Evolutionary conservation across 2,329 filamentous ascomycete genomes (phyloP), one percentile per base, ranked within the genome.

Genomic region (Sarocladiaceae sp.): DNA sequence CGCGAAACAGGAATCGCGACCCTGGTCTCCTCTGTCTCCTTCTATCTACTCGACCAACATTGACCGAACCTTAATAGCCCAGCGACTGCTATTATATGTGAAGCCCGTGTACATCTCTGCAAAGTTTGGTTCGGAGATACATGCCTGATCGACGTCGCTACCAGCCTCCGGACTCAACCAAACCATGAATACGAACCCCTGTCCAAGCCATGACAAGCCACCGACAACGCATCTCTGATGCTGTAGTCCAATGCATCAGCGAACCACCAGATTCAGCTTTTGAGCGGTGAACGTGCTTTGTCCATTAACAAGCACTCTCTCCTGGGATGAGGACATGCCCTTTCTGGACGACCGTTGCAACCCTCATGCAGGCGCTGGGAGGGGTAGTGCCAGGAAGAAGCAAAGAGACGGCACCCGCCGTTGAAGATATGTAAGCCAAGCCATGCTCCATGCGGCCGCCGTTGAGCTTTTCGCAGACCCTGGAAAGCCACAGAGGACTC

Each of bases 61-160:
- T n/a, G n/a, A n/a, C n/a, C n/a, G n/a, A n/a, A n/a, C n/a, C n/a
- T n/a, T n/a, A n/a, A n/a, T n/a, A n/a, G n/a, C n/a, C n/a, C n/a
- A n/a, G n/a, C n/a, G n/a, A n/a, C n/a, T n/a, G n/a, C n/a, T 29
- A 9, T 29, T 15, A 27, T 10, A 27, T 13, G 6, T 15, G 20
- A 41, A 7, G 19, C n/a, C n/a, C n/a, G n/a, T n/a, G n/a, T 20
- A 10, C 33, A 10, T 15, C 15, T 29, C 9, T 18, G 3, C 24
- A 19, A 41, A 41, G 4, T 29, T 29, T 41, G 37, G 37, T 41
- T 41, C 37, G 37, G 37, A 19, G 3, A 19, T 23, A 24, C n/a
- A 27, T 24, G 21, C 10, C 23, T 27, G 37, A 41, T 41, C 37
- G 23, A 41, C 23, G n/a, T n/a, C 37, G 21, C 37, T 41, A 41